phyloP scores from a whole-genome alignment of 129 eudicot genomes.

The Tanacetum coccineum region DNA sequence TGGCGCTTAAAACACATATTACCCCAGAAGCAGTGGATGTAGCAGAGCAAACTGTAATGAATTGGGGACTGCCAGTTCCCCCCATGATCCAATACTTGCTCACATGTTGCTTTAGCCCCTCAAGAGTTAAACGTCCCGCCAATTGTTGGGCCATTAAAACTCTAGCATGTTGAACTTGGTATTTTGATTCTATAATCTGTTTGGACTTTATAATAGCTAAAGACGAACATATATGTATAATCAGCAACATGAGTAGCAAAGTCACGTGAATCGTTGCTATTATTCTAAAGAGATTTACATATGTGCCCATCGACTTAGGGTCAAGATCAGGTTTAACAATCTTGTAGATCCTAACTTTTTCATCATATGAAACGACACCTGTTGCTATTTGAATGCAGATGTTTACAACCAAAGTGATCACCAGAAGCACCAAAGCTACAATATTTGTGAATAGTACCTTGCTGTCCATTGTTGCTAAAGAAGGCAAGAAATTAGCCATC shows the following conservation, averaged over 20 bases:
- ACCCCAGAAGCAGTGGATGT: conserved; percentile 11
- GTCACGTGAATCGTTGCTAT: neutral
- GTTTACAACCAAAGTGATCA: neutral
- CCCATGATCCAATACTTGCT: conserved; percentile 13
- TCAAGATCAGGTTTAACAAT: too few species aligned
- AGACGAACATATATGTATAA: conserved; percentile 12
- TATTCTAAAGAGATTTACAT: too few species aligned
- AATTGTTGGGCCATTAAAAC: neutral
- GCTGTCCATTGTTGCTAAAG: conserved; percentile 10
- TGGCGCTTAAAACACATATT: neutral
- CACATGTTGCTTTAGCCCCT: conserved; percentile 1
- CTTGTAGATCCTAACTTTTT: neutral
- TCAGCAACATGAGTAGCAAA: neutral
- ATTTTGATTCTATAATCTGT: conserved; percentile 14
- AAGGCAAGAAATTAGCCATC: conserved; percentile 19
- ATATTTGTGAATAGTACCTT: conserved; percentile 3
- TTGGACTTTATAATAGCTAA: conserved; percentile 18
- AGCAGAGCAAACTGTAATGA: neutral
- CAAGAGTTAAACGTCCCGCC: neutral
- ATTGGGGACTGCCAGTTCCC: conserved; percentile 19
- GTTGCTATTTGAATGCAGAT: conserved; percentile 5
- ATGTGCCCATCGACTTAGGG: too few species aligned
- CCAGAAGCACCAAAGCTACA: neutral
- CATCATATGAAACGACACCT: neutral
- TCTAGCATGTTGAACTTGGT: neutral